phyloP scores from a whole-genome alignment of 176 grass and related monocot species.

The Phragmites australis region DNA sequence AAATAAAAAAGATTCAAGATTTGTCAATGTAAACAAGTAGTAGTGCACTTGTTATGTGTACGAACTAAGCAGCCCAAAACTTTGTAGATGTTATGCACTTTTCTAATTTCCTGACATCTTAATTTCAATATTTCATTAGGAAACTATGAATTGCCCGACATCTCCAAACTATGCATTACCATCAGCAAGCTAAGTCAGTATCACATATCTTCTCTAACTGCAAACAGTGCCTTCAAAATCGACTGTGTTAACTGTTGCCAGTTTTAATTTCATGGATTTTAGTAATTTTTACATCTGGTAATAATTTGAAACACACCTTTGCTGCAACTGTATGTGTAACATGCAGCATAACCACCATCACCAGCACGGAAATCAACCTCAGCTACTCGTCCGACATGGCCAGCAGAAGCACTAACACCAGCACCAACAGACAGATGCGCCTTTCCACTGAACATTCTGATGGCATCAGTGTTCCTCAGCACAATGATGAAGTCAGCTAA shows the following conservation, averaged over 20 bases:
- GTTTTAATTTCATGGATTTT: background rate
- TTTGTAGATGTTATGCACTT: background rate
- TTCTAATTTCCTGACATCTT: background rate
- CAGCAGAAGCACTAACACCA: conserved; percentile 77
- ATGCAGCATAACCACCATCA: conserved; percentile 80
- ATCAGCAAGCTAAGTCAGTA: background rate
- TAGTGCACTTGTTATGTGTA: background rate
- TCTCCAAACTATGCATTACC: background rate
- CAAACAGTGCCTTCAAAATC: background rate
- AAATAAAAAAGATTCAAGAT: background rate
- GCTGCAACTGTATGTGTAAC: conserved; percentile 89
- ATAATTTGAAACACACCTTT: conserved; percentile 57
- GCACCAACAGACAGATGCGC: conserved; percentile 79
- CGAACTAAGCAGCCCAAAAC: background rate
- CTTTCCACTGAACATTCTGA: conserved; percentile 78
- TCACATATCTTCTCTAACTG: background rate
- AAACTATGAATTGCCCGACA: background rate
- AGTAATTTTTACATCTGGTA: background rate
- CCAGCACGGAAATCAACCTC: conserved; percentile 78
- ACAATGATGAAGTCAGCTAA: conserved; percentile 88
- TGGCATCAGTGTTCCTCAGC: conserved; percentile 78
- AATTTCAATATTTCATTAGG: background rate
- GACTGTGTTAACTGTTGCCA: background rate
- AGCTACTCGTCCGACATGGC: conserved; percentile 69
- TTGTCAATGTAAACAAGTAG: background rate